Percentiles rank a stretch among this genome's conserved stretches.
These are phyloP conservation scores for Xylariaceae sp. DNA, from an alignment of 2,329 filamentous ascomycete genomes.

Conservation along the genomic window DNA sequence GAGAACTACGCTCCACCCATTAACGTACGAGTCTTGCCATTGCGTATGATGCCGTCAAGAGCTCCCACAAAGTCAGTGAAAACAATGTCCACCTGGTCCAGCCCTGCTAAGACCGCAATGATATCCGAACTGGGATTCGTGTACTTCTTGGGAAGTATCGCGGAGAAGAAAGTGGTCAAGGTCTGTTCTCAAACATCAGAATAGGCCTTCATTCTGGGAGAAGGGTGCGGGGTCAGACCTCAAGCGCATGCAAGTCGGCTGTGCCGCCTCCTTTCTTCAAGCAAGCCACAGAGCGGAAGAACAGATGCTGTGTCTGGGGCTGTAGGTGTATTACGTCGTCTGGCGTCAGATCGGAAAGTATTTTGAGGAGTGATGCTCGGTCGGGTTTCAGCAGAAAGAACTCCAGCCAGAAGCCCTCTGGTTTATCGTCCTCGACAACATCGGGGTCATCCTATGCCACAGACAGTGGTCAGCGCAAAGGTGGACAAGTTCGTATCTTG, in stretches of 20 bases:
- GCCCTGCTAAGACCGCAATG: slow-evolving; percentile 81
- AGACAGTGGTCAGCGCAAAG: slow-evolving; percentile 18
- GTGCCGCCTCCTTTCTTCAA: slow-evolving; percentile 58
- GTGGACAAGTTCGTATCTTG: slow-evolving; percentile 1
- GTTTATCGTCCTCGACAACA: slow-evolving; percentile 62
- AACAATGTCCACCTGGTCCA: slow-evolving; percentile 80
- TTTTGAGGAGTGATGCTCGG: slow-evolving; percentile 58
- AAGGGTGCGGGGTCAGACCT: slow-evolving; percentile 57
- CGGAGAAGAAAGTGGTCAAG: slow-evolving; percentile 79
- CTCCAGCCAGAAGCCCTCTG: slow-evolving; percentile 93
- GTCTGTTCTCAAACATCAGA: slow-evolving; percentile 60
- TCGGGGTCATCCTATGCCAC: slow-evolving; percentile 42
- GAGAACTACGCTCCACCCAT: neutral
- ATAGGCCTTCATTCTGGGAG: neutral
- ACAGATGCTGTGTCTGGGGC: slow-evolving; percentile 73
- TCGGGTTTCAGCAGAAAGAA: slow-evolving; percentile 90
- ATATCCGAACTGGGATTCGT: slow-evolving; percentile 94
- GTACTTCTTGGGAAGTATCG: slow-evolving; percentile 82
- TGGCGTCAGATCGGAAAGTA: slow-evolving; percentile 67
- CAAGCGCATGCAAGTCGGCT: slow-evolving; percentile 74
- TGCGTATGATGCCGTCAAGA: slow-evolving; percentile 78
- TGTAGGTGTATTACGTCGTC: slow-evolving; percentile 75
- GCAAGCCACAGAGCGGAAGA: slow-evolving; percentile 66
- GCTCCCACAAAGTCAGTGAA: slow-evolving; percentile 85
- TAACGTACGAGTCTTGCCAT: slow-evolving; percentile 63